phyloP scores from a whole-genome alignment of 306 rosid species.

The Astragalus glycyphyllos region DNA sequence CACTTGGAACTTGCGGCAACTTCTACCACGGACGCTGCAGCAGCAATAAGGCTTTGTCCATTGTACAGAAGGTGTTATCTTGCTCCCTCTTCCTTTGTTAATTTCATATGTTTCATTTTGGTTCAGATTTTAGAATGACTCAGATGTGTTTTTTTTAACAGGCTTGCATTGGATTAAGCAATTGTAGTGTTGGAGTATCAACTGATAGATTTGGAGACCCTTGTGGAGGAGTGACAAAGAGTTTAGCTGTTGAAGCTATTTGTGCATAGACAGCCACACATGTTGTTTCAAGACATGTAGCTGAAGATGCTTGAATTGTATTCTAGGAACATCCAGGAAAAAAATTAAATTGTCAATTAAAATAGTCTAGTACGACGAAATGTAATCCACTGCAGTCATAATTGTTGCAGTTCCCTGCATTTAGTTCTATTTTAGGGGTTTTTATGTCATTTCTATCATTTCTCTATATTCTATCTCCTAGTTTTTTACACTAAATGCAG shows the following conservation, averaged over 20 bases:
- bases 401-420: too few relatives aligned
- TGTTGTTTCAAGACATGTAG: constrained; percentile 24
- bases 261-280: constrained; percentile 57
- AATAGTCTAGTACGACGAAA: constrained; percentile 14
- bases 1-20: constrained; percentile 81
- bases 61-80: constrained; percentile 71
- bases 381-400: too few relatives aligned
- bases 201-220: constrained; percentile 74
- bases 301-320: constrained; percentile 41
- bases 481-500: too few relatives aligned
- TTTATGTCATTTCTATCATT: too few relatives aligned
- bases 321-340: constrained; percentile 22
- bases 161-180: constrained; percentile 88
- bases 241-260: constrained; percentile 94
- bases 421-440: too few relatives aligned
- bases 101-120: constrained; percentile 6
- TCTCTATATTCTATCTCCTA: too few relatives aligned
- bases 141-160: constrained; percentile 47
- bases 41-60: constrained; percentile 66
- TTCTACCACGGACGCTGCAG: constrained; percentile 76
- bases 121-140: constrained; percentile 29
- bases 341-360: neutral
- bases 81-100: constrained; percentile 5
- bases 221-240: constrained; percentile 72
- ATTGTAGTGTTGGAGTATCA: constrained; percentile 76